Percentiles rank a stretch among this genome's conserved stretches.
phyloP scores from a whole-genome alignment of 208 protist genomes.

The Phytomonas sp. region DNA sequence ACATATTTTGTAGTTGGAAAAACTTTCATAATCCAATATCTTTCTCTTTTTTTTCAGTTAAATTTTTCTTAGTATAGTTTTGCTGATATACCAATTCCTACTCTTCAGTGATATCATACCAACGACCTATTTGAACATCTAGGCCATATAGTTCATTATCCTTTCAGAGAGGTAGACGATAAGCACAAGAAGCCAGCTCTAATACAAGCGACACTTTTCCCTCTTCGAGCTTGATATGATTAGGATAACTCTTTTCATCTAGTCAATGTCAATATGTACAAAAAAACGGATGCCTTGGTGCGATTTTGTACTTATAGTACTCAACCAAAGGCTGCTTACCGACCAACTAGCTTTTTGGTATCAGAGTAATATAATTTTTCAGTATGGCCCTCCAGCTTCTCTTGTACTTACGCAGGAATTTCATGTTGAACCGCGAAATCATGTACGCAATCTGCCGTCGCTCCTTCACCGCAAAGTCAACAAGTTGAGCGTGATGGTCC shows the following conservation, averaged over 20 bases:
- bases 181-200: background rate
- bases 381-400: conserved; percentile 81
- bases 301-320: background rate
- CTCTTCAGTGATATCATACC: background rate
- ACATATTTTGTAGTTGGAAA: background rate
- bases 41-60: background rate
- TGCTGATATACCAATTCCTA: background rate
- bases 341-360: conserved; percentile 43
- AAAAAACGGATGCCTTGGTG: background rate
- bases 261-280: background rate
- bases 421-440: conserved; percentile 84
- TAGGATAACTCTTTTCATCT: background rate
- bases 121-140: background rate
- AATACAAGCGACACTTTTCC: background rate
- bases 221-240: background rate
- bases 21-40: background rate
- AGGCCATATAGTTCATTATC: background rate
- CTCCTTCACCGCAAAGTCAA: conserved; percentile 77
- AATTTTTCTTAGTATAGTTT: background rate
- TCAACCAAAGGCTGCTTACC: background rate
- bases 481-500: conserved; percentile 71
- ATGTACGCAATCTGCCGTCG: conserved; percentile 84
- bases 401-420: conserved; percentile 86
- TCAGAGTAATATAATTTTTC: conserved; percentile 80
- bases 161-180: background rate